Evolutionary conservation across 768 basidiomycete species (phyloP).

Genomic region (Lentinula guzmanii): DNA sequence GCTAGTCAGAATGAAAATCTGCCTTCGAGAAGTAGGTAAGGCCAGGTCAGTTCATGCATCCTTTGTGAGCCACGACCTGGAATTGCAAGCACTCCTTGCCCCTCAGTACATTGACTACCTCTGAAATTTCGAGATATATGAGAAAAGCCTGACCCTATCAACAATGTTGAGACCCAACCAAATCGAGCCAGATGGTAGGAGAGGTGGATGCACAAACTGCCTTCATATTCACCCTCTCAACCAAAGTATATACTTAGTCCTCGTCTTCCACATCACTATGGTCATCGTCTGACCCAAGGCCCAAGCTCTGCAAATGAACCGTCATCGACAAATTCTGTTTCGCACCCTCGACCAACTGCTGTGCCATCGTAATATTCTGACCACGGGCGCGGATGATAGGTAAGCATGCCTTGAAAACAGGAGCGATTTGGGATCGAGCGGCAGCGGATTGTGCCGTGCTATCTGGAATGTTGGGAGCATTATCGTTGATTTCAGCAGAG

Average conservation of each 20-base stretch:
- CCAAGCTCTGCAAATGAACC: slow-evolving; percentile 43
- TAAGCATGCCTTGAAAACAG: slow-evolving; percentile 39
- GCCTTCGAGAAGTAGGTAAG: no score
- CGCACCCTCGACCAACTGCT: slow-evolving; percentile 41
- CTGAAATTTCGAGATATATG: no score
- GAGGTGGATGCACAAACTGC: no score
- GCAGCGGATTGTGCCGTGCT: slow-evolving; percentile 13
- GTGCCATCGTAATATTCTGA: slow-evolving; percentile 41
- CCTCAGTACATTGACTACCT: no score
- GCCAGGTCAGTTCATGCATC: no score
- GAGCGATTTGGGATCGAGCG: slow-evolving; percentile 26
- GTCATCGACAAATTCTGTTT: slow-evolving; percentile 43
- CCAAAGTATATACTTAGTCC: not conserved
- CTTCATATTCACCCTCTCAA: no score
- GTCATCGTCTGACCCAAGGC: slow-evolving; percentile 17
- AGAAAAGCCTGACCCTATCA: no score
- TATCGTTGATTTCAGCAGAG: not conserved
- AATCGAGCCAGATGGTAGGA: no score
- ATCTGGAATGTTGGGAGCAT: not conserved
- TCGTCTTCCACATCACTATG: not conserved
- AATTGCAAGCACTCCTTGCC: no score
- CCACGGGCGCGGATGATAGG: slow-evolving; percentile 42
- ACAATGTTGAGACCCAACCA: no score
- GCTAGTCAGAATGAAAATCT: no score
- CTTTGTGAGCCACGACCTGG: no score